Evolutionary conservation across 2,329 filamentous ascomycete genomes (phyloP), one percentile per base, ranked within the genome.

Genomic region (Fusarium dimerum): DNA sequence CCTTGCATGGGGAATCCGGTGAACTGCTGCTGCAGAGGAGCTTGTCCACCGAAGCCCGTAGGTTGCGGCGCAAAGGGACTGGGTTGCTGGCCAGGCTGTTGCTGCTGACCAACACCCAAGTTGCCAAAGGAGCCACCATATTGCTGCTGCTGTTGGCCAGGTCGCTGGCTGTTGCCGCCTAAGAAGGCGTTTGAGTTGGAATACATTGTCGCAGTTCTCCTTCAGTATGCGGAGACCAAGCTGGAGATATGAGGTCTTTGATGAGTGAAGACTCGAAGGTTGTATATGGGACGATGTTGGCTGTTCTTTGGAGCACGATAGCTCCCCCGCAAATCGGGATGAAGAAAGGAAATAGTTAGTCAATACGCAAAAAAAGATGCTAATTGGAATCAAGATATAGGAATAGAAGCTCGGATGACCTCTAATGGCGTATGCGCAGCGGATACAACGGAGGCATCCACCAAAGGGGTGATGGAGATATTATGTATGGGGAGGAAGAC

Each of bases 181-280:
- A 96, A 76, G 73, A 87, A 97, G 60, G 89, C 87, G 78, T 89
- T 95, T 62, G 90, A 89, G 71, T 88, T 90, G 62, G 91, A 94
- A 77, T 90, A 97, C 93, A 97, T 97, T 74, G 67, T 57, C 45
- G 29, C 40, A 18, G 45, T 48, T 26, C 26, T 58, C 32, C 20
- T 53, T 45, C 29, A 43, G 54, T 32, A 45, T 53, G 47, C 39
- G 45, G 40, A 51, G 53, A 55, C 51, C 45, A 50, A 51, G 55
- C 7, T 26, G 20, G 20, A 7, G 20, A 26, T 26, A 26, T n/a
- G 20, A 7, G 20, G 20, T 26, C 20, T 26, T 26, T 5, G 20
- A 26, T 26, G 20, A 26, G 20, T 7, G 20, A 26, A 26, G 20
- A 26, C 20, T 26, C 20, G 20, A 26, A 26, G 20, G 20, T 26